Percentiles rank a stretch among this genome's conserved stretches.
Evolutionary conservation across 768 basidiomycete species (phyloP).

Genomic region (Hemileccinum rubropunctum): DNA sequence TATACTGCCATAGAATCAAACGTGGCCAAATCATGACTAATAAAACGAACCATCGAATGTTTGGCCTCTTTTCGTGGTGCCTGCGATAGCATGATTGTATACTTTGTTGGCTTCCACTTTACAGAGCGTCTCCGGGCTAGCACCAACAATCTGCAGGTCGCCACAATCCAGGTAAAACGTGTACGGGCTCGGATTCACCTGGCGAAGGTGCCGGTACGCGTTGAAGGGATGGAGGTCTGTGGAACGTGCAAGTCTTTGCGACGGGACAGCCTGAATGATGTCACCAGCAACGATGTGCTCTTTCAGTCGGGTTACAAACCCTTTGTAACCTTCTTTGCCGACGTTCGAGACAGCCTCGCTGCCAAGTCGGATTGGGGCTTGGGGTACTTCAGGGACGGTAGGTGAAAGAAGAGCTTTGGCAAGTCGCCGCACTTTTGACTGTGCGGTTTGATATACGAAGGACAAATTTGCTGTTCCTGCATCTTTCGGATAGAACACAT

Average conservation of each 20-base stretch:
- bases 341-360: constrained; percentile 81
- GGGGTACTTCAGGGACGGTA: constrained; percentile 61
- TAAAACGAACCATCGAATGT: constrained; percentile 69
- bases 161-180: constrained; percentile 98
- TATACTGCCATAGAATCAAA: constrained; percentile 32
- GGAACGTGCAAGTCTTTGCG: constrained; percentile 82
- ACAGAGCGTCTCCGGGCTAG: constrained; percentile 96
- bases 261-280: constrained; percentile 98
- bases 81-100: constrained; percentile 97
- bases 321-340: constrained; percentile 88
- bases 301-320: constrained; percentile 88
- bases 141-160: constrained; percentile 93
- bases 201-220: constrained; percentile 88
- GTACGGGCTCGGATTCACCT: constrained; percentile 97
- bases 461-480: constrained; percentile 64
- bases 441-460: constrained; percentile 87
- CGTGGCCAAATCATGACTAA: constrained; percentile 1
- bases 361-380: constrained; percentile 62
- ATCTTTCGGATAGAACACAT: constrained; percentile 82
- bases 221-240: constrained; percentile 96
- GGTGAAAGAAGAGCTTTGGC: constrained; percentile 61
- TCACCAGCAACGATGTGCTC: constrained; percentile 94
- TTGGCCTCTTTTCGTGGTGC: constrained; percentile 86
- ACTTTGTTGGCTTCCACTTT: constrained; percentile 92
- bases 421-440: constrained; percentile 76